Percentiles rank a stretch among this genome's conserved stretches.
Conservation (phyloP, 129 eudicot species). For the Dittrichia graveolens region DNA sequence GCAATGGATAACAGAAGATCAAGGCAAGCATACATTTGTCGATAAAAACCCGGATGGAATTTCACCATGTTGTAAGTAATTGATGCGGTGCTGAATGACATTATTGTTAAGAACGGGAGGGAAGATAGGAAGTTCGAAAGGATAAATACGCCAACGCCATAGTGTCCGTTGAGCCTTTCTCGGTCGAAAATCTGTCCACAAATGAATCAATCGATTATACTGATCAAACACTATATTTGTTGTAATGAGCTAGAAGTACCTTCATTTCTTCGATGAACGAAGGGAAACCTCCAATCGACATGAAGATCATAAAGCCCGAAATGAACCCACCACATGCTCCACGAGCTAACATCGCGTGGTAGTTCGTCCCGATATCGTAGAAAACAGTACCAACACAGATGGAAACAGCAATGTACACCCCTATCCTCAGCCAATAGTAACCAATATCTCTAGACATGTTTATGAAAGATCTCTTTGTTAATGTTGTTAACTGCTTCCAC, state of each 20-base stretch:
- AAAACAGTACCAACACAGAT: constrained; percentile 76
- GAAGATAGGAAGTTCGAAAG: constrained; percentile 76
- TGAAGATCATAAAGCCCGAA: constrained; percentile 77
- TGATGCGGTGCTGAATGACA: constrained; percentile 48
- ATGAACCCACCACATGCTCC: constrained; percentile 80
- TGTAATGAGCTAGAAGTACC: constrained; percentile 31
- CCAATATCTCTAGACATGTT: constrained; percentile 92
- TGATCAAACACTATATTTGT: background rate
- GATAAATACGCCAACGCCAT: constrained; percentile 69
- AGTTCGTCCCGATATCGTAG: constrained; percentile 57
- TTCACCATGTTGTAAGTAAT: constrained; percentile 77
- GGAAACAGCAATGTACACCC: constrained; percentile 53
- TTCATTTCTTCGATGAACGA: constrained; percentile 94
- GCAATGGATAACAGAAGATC: constrained; percentile 64
- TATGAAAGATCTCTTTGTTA: constrained; percentile 66
- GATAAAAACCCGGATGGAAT: constrained; percentile 50
- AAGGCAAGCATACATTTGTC: constrained; percentile 44
- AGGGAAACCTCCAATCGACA: constrained; percentile 98
- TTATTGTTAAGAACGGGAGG: constrained; percentile 59
- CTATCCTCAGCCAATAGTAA: constrained; percentile 81
- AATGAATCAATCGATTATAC: background rate
- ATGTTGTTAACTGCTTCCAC: constrained; percentile 59
- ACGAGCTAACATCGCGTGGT: constrained; percentile 61
- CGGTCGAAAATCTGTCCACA: constrained; percentile 49
- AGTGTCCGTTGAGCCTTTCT: constrained; percentile 76